Evolutionary conservation across 345 rosid genomes (phyloP).

Genomic region (Angophora floribunda): DNA sequence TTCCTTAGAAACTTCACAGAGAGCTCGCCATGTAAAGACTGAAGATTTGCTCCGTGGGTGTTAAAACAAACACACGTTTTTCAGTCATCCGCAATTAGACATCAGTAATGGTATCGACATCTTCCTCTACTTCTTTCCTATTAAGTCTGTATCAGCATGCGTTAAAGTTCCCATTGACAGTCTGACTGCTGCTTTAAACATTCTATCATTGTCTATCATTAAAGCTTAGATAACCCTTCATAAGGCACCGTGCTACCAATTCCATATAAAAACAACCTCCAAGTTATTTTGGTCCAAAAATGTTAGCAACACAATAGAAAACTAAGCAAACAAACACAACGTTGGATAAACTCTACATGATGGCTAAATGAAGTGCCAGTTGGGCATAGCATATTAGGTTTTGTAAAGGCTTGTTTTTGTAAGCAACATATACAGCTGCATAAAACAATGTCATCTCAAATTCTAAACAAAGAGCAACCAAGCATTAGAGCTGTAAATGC

Average conservation of each 20-base stretch:
- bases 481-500: not conserved
- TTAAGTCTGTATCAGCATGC: not conserved
- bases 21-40: not conserved
- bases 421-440: conserved; percentile 20
- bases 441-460: not conserved
- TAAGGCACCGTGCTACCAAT: not conserved
- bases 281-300: not conserved
- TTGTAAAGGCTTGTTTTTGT: conserved; percentile 1
- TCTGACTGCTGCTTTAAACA: not conserved
- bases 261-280: not conserved
- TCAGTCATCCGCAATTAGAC: conserved; percentile 4
- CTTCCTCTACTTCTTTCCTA: not conserved
- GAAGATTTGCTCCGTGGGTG: not conserved
- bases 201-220: not conserved
- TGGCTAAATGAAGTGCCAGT: not conserved
- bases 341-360: not conserved
- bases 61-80: conserved; percentile 35
- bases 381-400: not conserved
- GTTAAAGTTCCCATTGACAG: no score
- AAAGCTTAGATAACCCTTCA: not conserved
- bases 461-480: not conserved
- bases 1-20: not conserved
- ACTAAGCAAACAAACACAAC: not conserved
- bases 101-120: not conserved
- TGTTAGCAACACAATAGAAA: not conserved